Evolutionary conservation across 2,329 filamentous ascomycete genomes (phyloP).

Genomic region (Ophiobolus disseminans): DNA sequence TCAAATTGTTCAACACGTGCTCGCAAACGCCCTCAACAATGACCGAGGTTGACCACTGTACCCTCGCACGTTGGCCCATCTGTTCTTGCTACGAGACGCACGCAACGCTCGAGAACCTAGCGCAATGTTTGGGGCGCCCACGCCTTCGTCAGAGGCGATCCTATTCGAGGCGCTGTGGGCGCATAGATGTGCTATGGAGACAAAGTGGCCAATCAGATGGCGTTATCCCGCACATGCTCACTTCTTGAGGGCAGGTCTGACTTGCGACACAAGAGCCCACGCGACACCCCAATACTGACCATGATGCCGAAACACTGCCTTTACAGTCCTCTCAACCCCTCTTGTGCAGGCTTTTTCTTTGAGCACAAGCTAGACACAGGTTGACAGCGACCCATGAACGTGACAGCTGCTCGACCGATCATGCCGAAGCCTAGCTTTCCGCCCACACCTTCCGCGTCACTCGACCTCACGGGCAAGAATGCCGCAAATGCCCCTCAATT

Average conservation of each 20-base stretch:
- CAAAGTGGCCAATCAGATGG: slow-evolving; percentile 28
- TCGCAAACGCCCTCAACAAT: slow-evolving; percentile 12
- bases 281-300: slow-evolving; percentile 35
- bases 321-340: slow-evolving; percentile 16
- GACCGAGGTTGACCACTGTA: background rate
- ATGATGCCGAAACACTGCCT: slow-evolving; percentile 21
- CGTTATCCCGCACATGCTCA: slow-evolving; percentile 20
- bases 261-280: slow-evolving; percentile 39
- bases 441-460: slow-evolving; percentile 80
- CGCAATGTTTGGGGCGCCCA: slow-evolving; percentile 26
- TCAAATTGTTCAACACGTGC: slow-evolving; percentile 19
- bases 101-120: slow-evolving; percentile 15
- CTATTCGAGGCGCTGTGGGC: slow-evolving; percentile 33
- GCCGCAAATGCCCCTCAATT: slow-evolving; percentile 66
- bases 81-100: slow-evolving; percentile 19
- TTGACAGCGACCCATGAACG: slow-evolving; percentile 23
- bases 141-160: slow-evolving; percentile 30
- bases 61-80: slow-evolving; percentile 12
- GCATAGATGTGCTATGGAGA: slow-evolving; percentile 6
- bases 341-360: slow-evolving; percentile 6
- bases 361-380: slow-evolving; percentile 12
- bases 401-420: slow-evolving; percentile 22
- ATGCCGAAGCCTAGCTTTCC: slow-evolving; percentile 74
- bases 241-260: too few species aligned
- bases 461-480: slow-evolving; percentile 78